Conservation (phyloP, 106 monocot genomes). For the Agapanthus africanus region DNA sequence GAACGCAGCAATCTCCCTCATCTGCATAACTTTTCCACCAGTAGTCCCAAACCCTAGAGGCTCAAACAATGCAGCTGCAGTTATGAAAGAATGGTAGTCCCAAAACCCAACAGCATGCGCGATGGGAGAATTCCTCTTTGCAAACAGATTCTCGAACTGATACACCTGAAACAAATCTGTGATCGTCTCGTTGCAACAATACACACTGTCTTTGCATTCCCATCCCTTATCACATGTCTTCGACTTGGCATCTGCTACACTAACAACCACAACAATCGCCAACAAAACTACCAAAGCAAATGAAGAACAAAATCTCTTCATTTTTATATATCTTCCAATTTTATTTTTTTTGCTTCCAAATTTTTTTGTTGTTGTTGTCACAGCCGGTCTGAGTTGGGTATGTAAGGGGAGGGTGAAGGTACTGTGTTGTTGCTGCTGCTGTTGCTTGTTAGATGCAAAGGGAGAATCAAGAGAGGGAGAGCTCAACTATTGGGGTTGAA, state of each 20-base stretch:
- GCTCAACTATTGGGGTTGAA: neutral
- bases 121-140: conserved; percentile 78
- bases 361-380: neutral
- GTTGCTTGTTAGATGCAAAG: neutral
- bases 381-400: neutral
- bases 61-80: conserved; percentile 68
- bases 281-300: conserved; percentile 6
- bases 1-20: conserved; percentile 89
- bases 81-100: conserved; percentile 96
- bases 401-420: conserved; percentile 5
- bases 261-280: neutral
- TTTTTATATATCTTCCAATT: neutral
- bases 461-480: neutral
- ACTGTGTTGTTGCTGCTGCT: conserved; percentile 27
- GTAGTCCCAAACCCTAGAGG: conserved; percentile 91
- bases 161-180: conserved; percentile 79
- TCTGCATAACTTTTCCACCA: conserved; percentile 66
- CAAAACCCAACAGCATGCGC: conserved; percentile 87
- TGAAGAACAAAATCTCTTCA: neutral
- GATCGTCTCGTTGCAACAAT: conserved; percentile 93
- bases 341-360: neutral
- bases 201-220: conserved; percentile 75
- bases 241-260: conserved; percentile 20
- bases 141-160: conserved; percentile 95
- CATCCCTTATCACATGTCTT: conserved; percentile 91